These are phyloP conservation scores for Bruguiera gymnorhiza DNA, from an alignment of 345 rosid genomes.

Conservation along the genomic window DNA sequence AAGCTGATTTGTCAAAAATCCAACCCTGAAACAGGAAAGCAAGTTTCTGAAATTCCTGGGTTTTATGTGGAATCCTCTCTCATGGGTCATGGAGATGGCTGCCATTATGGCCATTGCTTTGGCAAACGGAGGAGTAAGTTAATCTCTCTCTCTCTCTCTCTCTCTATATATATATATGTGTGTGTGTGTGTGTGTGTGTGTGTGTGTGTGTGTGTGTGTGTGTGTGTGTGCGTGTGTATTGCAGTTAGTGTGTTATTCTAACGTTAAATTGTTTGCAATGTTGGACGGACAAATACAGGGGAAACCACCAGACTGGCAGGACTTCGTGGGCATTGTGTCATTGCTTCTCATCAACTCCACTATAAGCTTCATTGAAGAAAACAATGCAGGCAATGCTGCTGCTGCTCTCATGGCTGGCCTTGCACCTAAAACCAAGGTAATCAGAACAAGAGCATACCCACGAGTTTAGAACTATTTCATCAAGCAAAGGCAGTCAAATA, in stretches of 20 bases:
- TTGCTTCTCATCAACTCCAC: constrained; percentile 74
- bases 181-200: too few species aligned
- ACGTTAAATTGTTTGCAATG: too few species aligned
- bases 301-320: constrained; percentile 89
- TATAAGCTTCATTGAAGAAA: constrained; percentile 77
- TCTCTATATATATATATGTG: background rate
- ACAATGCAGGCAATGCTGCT: constrained; percentile 87
- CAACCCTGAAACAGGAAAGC: constrained; percentile 46
- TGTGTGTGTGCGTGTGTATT: background rate
- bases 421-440: constrained; percentile 71
- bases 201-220: background rate
- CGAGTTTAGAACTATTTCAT: background rate
- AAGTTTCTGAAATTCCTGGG: constrained; percentile 73
- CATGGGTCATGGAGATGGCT: constrained; percentile 92
- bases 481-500: background rate
- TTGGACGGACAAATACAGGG: constrained; percentile 40
- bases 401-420: constrained; percentile 75
- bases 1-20: background rate
- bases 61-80: constrained; percentile 93
- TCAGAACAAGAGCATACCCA: background rate
- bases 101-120: constrained; percentile 83
- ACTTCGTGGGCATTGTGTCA: constrained; percentile 65
- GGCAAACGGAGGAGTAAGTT: constrained; percentile 74
- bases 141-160: background rate
- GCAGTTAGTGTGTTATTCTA: background rate